Base-by-base conservation (phyloP, 2,329 filamentous ascomycete species). In the Ascochyta clinopodiicola region DNA sequence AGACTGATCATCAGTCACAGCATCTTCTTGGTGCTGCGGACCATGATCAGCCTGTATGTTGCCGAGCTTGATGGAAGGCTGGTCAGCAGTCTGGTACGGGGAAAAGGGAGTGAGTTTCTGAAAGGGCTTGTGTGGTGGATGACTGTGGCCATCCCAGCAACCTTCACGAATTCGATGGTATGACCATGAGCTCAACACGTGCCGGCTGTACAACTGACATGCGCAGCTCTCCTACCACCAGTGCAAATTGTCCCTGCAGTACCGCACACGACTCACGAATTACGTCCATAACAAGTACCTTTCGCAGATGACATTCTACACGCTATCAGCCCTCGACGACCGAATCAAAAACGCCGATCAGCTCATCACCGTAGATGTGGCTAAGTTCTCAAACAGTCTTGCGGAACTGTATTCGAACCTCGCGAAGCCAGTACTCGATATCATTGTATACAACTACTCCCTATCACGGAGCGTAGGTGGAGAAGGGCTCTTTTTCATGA, bases 291-390 rank as follows among this genome's bases (percentile, higher is more conserved):
- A 96, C 74, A 91, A 93, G 74, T 99, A 99, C 75, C 84, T 99
- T 13, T 93, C 91, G n/a, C 90, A 96, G 57, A 90, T 99, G 85
- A 98, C 94, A 0, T 99, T 98, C 75, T 99, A 99, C 75, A 93
- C 92, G 3, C 89, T 99, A 47, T 96, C 93, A 1, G 92, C 95
- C 0, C 83, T 99, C 32, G 95, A 99, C 69, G 95, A 99, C 74
- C 87, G 95, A 72, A 96, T 99, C 83, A 96, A 97, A 81, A 99
- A 99, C 71, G 92, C 95, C 3, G 95, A 99, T 72, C 95, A 99
- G 78, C 84, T 99, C 38, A 96, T 99, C 67, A 95, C 94, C 0
- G 94, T 98, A 25, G 95, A 99, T 73, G 92, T 99, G 9, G 90
- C 93, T 58, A 94, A 95, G 68, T 99, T 99, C 79, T 95, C 93